Evolutionary conservation across 192 early-diverging fungal genomes (phyloP).

Genomic region (Rhizophagus prolifer): DNA sequence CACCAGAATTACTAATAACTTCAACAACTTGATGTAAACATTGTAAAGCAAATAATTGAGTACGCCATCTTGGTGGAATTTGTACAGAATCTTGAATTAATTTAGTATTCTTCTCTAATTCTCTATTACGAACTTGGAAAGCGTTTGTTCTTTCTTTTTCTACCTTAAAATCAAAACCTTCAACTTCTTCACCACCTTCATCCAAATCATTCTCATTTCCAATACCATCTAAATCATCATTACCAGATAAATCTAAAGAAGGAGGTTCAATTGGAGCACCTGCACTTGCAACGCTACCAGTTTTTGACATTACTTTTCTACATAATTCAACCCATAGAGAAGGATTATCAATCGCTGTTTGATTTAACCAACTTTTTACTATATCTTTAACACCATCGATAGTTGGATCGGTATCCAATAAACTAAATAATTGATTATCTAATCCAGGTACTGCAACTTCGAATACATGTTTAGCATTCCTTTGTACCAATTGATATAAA

Average conservation of each 20-base stretch:
- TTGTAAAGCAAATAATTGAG: constrained; percentile 74
- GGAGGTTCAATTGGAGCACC: constrained; percentile 26
- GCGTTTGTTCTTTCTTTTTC: background rate
- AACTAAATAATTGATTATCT: constrained; percentile 78
- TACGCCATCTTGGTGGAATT: constrained; percentile 70
- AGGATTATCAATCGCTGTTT: constrained; percentile 63
- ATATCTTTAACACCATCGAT: constrained; percentile 60
- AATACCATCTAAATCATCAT: constrained; percentile 49
- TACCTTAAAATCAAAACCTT: constrained; percentile 11
- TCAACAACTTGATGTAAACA: constrained; percentile 71
- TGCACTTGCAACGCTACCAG: constrained; percentile 46
- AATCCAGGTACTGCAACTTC: constrained; percentile 57
- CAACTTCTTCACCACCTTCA: constrained; percentile 31
- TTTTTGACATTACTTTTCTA: constrained; percentile 73
- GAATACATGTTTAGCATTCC: constrained; percentile 72
- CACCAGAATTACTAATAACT: constrained; percentile 53
- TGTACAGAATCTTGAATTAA: constrained; percentile 26
- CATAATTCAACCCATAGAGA: constrained; percentile 83
- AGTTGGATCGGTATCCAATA: constrained; percentile 73
- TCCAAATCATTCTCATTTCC: constrained; percentile 34
- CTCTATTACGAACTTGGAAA: background rate
- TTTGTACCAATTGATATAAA: constrained; percentile 80
- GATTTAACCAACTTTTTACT: constrained; percentile 58
- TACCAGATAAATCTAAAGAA: constrained; percentile 34
- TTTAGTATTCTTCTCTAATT: constrained; percentile 8